Evolutionary conservation across 352 stramenopile species (phyloP).

Genomic region (Phytophthora sansomeana): DNA sequence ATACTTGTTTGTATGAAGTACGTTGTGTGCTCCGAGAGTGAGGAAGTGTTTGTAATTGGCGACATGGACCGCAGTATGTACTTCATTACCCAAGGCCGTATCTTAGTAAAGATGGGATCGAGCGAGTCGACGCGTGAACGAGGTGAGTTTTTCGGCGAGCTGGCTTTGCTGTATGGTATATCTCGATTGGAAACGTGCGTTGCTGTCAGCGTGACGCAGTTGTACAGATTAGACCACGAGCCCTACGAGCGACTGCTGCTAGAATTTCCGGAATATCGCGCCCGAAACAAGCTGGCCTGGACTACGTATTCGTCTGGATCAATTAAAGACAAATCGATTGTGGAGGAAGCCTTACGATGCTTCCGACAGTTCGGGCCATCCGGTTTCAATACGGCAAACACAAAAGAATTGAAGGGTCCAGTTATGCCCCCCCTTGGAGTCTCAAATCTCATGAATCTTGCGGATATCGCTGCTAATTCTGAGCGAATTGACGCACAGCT

Average conservation of each 20-base stretch:
- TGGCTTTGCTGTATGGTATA: conserved; percentile 68
- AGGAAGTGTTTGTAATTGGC: conserved; percentile 71
- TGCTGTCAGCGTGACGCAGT: conserved; percentile 57
- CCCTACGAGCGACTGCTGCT: conserved; percentile 70
- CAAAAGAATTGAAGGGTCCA: conserved; percentile 8
- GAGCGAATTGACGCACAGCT: conserved; percentile 55
- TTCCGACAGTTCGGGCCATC: conserved; percentile 4
- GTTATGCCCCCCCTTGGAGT: conserved; percentile 16
- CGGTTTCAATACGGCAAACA: neutral
- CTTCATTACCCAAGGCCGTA: conserved; percentile 68
- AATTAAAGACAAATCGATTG: conserved; percentile 5
- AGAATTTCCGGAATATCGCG: conserved; percentile 75
- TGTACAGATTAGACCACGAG: conserved; percentile 72
- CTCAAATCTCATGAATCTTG: neutral
- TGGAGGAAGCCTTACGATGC: conserved; percentile 22
- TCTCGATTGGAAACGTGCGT: conserved; percentile 70
- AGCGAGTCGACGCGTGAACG: conserved; percentile 58
- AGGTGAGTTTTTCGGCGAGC: conserved; percentile 71
- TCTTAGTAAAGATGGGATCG: conserved; percentile 67
- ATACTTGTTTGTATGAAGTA: conserved; percentile 66
- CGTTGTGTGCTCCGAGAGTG: conserved; percentile 69
- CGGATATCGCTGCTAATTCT: conserved; percentile 19
- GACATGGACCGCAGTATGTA: conserved; percentile 87
- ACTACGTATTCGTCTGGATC: conserved; percentile 35
- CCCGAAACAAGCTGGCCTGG: conserved; percentile 62